Percentiles rank a stretch among this genome's conserved stretches.
phyloP scores from a whole-genome alignment of 192 early-diverging fungal species.

The Umbelopsis sp. region DNA sequence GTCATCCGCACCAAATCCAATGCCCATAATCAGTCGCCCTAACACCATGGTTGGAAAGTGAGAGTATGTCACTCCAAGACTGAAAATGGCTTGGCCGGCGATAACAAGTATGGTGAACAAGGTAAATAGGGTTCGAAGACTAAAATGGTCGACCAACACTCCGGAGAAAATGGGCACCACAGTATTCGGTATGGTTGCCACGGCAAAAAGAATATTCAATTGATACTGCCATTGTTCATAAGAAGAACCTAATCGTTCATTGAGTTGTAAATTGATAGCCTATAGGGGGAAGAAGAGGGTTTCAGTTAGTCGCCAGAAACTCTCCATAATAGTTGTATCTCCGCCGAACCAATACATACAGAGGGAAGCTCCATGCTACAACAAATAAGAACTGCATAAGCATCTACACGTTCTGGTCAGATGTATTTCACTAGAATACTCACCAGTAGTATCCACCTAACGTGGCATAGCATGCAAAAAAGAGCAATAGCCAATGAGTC shows the following conservation, averaged over 20 bases:
- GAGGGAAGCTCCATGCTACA: slow-evolving; percentile 5
- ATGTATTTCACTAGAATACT: background rate
- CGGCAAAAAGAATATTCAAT: slow-evolving; percentile 50
- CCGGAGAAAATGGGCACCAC: slow-evolving; percentile 48
- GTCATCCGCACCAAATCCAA: slow-evolving; percentile 64
- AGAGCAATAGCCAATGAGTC: slow-evolving; percentile 11
- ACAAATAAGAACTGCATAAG: background rate
- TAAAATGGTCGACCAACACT: slow-evolving; percentile 56
- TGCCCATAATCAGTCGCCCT: slow-evolving; percentile 66
- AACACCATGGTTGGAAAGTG: slow-evolving; percentile 52
- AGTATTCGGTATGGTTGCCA: slow-evolving; percentile 43
- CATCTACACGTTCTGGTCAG: background rate
- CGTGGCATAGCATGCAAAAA: slow-evolving; percentile 9
- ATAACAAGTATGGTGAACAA: slow-evolving; percentile 52
- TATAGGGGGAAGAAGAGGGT: background rate
- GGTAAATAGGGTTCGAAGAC: slow-evolving; percentile 49
- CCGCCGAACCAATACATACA: background rate
- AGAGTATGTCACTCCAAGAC: slow-evolving; percentile 52
- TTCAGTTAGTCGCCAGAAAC: background rate
- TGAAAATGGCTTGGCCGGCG: slow-evolving; percentile 64
- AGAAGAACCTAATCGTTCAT: slow-evolving; percentile 39
- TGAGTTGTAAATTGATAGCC: slow-evolving; percentile 45
- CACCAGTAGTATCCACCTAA: slow-evolving; percentile 17
- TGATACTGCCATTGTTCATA: slow-evolving; percentile 45
- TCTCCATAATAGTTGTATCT: background rate